Evolutionary conservation across 225 moss, liverwort and hornwort genomes (phyloP).

Genomic region (Pseudoscleropodium purum): DNA sequence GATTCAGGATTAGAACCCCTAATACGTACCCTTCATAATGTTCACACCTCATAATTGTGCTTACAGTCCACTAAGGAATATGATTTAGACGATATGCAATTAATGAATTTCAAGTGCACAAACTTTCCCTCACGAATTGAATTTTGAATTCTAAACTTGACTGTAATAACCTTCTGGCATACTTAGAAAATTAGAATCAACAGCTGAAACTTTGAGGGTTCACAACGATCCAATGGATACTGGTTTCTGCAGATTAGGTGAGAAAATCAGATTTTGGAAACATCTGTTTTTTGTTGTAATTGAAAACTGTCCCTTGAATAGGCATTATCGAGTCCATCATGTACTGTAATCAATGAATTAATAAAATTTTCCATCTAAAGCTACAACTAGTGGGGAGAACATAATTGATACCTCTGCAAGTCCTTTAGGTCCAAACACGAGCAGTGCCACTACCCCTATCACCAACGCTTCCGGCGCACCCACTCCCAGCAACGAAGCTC

Average conservation of each 20-base stretch:
- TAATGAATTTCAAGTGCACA: neutral
- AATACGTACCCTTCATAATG: neutral
- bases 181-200: neutral
- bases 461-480: conserved; percentile 95
- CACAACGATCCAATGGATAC: neutral
- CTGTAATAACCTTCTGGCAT: neutral
- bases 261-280: neutral
- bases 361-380: neutral
- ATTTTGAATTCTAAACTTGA: neutral
- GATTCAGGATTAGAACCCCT: neutral
- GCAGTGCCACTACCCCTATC: conserved; percentile 80
- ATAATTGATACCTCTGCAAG: conserved; percentile 62
- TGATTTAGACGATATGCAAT: neutral
- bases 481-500: conserved; percentile 85
- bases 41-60: neutral
- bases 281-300: neutral
- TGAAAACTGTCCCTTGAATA: neutral
- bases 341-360: neutral
- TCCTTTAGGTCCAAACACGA: conserved; percentile 90
- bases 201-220: neutral
- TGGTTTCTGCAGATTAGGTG: neutral
- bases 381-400: neutral
- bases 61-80: neutral
- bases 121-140: neutral
- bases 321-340: neutral